Conservation (phyloP, 1,284 basidiomycete genomes). For the Tilletiopsis washingtonensis region DNA sequence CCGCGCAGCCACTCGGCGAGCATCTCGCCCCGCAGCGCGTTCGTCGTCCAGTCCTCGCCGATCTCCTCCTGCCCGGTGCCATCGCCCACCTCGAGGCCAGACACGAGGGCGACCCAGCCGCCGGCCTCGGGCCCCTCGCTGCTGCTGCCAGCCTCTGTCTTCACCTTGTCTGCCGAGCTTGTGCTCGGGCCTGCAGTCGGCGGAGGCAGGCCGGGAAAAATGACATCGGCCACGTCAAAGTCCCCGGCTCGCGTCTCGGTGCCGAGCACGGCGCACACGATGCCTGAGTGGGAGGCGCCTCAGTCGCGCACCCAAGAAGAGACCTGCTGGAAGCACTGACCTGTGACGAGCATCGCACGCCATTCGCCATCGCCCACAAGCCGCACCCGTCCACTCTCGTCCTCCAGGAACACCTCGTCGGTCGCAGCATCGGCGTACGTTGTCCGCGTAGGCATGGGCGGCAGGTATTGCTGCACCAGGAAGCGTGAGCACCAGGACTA, state of each 20-base stretch:
- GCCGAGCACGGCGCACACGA: slow-evolving; percentile 81
- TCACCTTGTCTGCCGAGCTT: not conserved
- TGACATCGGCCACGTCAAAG: slow-evolving; percentile 77
- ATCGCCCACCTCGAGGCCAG: slow-evolving; percentile 52
- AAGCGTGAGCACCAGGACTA: not conserved
- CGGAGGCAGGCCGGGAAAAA: slow-evolving; percentile 3
- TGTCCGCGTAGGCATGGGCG: slow-evolving; percentile 57
- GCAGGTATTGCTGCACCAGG: slow-evolving; percentile 67
- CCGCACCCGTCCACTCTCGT: slow-evolving; percentile 24
- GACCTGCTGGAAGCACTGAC: slow-evolving; percentile 22
- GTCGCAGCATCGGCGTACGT: slow-evolving; percentile 57
- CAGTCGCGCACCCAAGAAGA: not conserved
- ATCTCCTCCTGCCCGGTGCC: slow-evolving; percentile 11
- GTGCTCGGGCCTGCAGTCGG: not conserved
- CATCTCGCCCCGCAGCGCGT: slow-evolving; percentile 18
- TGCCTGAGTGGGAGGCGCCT: slow-evolving; percentile 49
- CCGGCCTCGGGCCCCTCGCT: not conserved
- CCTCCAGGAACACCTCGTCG: slow-evolving; percentile 61
- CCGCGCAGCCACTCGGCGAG: slow-evolving; percentile 70
- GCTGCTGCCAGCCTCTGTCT: slow-evolving; percentile 1
- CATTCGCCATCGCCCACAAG: slow-evolving; percentile 62
- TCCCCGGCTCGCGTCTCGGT: slow-evolving; percentile 81
- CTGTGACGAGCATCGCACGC: slow-evolving; percentile 62
- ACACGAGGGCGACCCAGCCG: slow-evolving; percentile 38
- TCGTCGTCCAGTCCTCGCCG: slow-evolving; percentile 2